These are phyloP conservation scores for Mucor saturninus DNA, from an alignment of 371 early-diverging fungal species.

Conservation along the genomic window DNA sequence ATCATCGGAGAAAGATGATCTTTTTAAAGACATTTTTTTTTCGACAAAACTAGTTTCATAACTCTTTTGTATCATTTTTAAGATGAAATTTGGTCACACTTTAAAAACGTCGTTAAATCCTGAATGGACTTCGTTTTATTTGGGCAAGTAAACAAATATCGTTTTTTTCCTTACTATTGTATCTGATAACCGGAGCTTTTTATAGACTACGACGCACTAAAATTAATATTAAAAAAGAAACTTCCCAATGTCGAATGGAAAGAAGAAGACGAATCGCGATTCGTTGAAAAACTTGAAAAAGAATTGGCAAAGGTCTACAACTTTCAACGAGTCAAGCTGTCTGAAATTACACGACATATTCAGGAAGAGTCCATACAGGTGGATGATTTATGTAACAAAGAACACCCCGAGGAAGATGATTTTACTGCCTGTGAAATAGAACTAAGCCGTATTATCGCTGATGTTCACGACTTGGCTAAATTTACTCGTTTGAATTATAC, in stretches of 20 bases:
- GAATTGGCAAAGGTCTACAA: constrained; percentile 92
- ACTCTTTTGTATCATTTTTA: constrained; percentile 1
- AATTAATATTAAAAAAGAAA: constrained; percentile 73
- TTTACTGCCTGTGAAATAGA: constrained; percentile 76
- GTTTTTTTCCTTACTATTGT: background rate
- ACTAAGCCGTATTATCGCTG: constrained; percentile 81
- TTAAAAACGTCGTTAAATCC: constrained; percentile 74
- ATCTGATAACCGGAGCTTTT: background rate
- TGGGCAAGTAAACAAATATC: constrained; percentile 30
- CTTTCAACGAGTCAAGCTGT: constrained; percentile 88
- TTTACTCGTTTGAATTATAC: constrained; percentile 93
- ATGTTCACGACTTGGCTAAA: constrained; percentile 87
- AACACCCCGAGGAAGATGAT: constrained; percentile 67
- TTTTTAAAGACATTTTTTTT: background rate
- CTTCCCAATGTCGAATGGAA: constrained; percentile 51
- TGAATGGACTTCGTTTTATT: constrained; percentile 75
- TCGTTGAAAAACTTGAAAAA: constrained; percentile 85
- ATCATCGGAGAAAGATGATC: too few relatives aligned
- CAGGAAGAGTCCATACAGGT: constrained; percentile 69
- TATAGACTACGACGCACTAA: constrained; percentile 80
- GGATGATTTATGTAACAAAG: constrained; percentile 61
- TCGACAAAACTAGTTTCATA: background rate
- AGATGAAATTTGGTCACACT: constrained; percentile 93
- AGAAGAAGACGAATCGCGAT: constrained; percentile 80
- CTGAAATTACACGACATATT: constrained; percentile 84